phyloP scores from a whole-genome alignment of 768 basidiomycete genomes.

The Peribolospora baueri region DNA sequence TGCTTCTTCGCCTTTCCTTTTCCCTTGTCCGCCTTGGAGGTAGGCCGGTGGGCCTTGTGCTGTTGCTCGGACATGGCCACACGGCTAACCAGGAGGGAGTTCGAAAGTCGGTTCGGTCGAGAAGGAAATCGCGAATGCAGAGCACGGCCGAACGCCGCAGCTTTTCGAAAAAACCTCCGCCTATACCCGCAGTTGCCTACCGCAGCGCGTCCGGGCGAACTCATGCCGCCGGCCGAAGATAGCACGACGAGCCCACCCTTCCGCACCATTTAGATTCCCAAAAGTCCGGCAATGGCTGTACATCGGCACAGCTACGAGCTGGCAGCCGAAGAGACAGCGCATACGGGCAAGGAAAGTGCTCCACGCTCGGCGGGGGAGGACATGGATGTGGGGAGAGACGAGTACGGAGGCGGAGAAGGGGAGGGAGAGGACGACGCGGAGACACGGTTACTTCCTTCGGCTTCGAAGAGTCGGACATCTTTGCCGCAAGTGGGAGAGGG shows the following conservation, averaged over 20 bases:
- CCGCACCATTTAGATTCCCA: too few relatives aligned
- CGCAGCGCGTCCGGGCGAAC: not conserved
- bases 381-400: not conserved
- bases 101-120: not conserved
- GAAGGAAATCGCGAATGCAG: not conserved
- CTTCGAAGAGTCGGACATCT: too few relatives aligned
- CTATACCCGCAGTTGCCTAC: not conserved
- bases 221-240: not conserved
- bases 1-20: slow-evolving; percentile 45
- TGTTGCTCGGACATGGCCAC: slow-evolving; percentile 28
- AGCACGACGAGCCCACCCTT: too few relatives aligned
- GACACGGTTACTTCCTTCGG: too few relatives aligned
- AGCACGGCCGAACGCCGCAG: not conserved
- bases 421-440: not conserved
- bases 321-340: not conserved
- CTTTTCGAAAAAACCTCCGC: not conserved
- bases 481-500: not conserved
- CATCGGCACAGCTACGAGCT: not conserved
- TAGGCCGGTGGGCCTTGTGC: slow-evolving; percentile 57
- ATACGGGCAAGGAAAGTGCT: not conserved
- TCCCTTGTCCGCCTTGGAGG: slow-evolving; percentile 47
- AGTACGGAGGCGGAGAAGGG: not conserved
- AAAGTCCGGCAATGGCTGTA: too few relatives aligned
- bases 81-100: not conserved
- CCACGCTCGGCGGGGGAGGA: not conserved